Base-by-base conservation (phyloP, 257 asterid genomes). In the Vinca minor region DNA sequence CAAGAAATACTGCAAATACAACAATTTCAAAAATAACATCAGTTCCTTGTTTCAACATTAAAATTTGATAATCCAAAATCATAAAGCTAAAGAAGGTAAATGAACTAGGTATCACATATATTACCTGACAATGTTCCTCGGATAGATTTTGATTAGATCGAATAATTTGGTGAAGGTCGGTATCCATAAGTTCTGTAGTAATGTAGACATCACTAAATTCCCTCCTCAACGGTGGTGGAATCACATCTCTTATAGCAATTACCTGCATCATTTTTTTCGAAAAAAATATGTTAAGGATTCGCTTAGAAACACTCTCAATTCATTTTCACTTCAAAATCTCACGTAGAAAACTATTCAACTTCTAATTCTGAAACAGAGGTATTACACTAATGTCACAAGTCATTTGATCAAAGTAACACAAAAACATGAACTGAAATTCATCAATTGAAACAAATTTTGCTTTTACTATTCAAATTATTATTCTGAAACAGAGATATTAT, bases 91-190 rank as follows among this genome's bases (percentile, higher is more conserved):
- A 34, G 1, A 0, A 41, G 26, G 34, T 32, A 32, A 10, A 46
- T 47, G 63, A 55, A 25, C 20, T 7, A 45, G 9, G 12, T 5
- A 42, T n/a, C n/a, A n/a, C n/a, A n/a, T n/a, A 8, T 21, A 18
- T 69, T 76, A 92, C 98, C 88, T 89, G 99, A 72, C 84, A 81
- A 71, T 93, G 99, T 68, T 93, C 99, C 66, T 93, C 99, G 0
- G 99, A 93, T 72, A 93, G 78, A 50, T 78, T 80, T 63, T 93
- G 99, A 74, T 93, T 87, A 18, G 99, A 93, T 49, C 97, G 91
- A 62, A 93, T 93, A 58, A 89, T 93, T 68, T 93, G 99, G 77
- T 93, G 99, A 73, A 93, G 99, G 78, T 93, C 99, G 0, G 99
- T 93, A 64, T 93, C 99, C 99, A 89, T 93, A 41, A 89, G 87